Evolutionary conservation across 768 basidiomycete genomes (phyloP).

Genomic region (Auriscalpium microsporum): DNA sequence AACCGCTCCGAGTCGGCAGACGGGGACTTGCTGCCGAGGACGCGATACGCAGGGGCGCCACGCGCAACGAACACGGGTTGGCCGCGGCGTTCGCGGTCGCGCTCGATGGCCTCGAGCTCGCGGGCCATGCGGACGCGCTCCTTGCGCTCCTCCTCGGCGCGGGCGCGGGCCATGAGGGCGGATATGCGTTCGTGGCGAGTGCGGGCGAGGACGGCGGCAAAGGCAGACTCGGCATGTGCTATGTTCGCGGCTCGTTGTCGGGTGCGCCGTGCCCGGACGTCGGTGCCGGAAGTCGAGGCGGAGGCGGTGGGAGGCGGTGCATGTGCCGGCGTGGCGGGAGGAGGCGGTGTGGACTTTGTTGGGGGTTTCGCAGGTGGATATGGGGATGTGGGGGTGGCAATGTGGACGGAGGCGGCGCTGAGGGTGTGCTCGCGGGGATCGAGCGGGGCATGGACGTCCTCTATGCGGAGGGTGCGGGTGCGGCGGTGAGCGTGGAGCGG

Average conservation of each 20-base stretch:
- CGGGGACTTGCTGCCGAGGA: neutral
- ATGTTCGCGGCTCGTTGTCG: neutral
- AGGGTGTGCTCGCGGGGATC: conserved; percentile 1
- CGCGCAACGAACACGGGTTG: neutral
- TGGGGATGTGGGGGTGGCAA: neutral
- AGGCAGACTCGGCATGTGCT: neutral
- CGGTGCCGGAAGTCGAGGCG: neutral
- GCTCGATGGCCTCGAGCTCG: neutral
- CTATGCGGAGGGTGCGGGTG: neutral
- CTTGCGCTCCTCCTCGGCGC: conserved; percentile 3
- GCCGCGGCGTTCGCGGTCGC: neutral
- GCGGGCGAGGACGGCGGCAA: conserved; percentile 1
- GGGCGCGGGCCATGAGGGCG: conserved; percentile 2
- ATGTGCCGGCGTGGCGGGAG: neutral
- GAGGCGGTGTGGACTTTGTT: neutral
- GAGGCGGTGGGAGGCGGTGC: neutral
- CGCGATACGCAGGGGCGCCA: conserved; percentile 3
- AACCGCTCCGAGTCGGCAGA: conserved; percentile 5
- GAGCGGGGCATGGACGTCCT: conserved; percentile 6
- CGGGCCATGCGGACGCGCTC: neutral
- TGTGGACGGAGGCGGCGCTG: neutral
- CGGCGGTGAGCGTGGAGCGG: neutral
- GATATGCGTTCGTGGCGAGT: neutral
- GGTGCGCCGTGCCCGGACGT: neutral
- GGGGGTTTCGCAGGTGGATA: too few relatives aligned